Percentiles rank a stretch among this genome's conserved stretches.
Conservation (phyloP, 1,284 basidiomycete species). For the Flammula alnicola region DNA sequence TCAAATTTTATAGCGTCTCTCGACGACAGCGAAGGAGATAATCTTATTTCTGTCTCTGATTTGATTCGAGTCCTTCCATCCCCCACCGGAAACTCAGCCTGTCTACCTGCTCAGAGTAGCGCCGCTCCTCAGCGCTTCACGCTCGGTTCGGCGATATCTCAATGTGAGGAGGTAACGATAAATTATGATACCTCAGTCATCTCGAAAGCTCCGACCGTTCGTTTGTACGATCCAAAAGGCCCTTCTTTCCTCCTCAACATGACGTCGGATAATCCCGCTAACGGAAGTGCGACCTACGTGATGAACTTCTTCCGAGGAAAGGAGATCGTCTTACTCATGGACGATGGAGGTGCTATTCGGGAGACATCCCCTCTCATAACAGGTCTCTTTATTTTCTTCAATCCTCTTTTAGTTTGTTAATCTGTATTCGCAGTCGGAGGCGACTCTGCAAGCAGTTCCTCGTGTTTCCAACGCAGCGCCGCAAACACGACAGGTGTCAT, state of each 20-base stretch:
- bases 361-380: constrained; percentile 42
- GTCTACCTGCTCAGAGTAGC: constrained; percentile 37
- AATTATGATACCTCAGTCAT: constrained; percentile 43
- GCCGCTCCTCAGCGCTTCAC: constrained; percentile 28
- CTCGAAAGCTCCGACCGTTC: constrained; percentile 43
- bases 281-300: constrained; percentile 47
- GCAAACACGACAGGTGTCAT: neutral
- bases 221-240: constrained; percentile 49
- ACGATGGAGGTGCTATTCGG: constrained; percentile 34
- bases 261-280: constrained; percentile 31
- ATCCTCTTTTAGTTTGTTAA: neutral
- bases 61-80: constrained; percentile 50
- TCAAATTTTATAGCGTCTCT: constrained; percentile 60
- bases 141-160: constrained; percentile 37
- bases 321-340: constrained; percentile 47
- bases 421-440: constrained; percentile 17
- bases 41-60: constrained; percentile 51
- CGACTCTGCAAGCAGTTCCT: constrained; percentile 19
- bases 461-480: constrained; percentile 15
- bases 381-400: constrained; percentile 28
- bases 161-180: constrained; percentile 57
- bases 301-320: constrained; percentile 44
- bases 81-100: constrained; percentile 42
- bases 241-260: constrained; percentile 43
- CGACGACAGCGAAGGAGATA: constrained; percentile 46